phyloP scores from a whole-genome alignment of 2,329 filamentous ascomycete genomes.

The Pseudopyricularia javanii region DNA sequence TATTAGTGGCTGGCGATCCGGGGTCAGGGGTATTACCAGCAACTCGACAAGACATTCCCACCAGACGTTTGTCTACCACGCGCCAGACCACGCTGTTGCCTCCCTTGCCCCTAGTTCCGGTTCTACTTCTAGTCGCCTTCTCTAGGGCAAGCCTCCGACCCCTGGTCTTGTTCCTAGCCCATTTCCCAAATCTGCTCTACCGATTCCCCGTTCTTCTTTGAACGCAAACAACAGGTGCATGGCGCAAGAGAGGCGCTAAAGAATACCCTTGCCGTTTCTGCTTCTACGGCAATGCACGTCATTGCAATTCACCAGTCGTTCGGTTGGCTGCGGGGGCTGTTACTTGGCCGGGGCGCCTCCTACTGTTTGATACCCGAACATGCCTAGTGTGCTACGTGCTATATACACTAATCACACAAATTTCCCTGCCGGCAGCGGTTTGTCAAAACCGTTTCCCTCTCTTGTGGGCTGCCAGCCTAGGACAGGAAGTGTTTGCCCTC shows the following conservation, averaged over 20 bases:
- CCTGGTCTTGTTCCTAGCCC: background rate
- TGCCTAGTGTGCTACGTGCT: background rate
- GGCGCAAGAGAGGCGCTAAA: background rate
- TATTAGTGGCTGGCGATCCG: background rate
- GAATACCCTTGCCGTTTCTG: background rate
- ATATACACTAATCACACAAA: background rate
- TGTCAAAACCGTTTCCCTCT: background rate
- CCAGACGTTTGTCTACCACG: background rate
- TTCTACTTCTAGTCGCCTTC: background rate
- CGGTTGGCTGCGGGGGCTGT: background rate
- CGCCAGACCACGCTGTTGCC: background rate
- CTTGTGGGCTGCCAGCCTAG: background rate
- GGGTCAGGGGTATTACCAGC: too few relatives aligned
- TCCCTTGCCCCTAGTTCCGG: background rate
- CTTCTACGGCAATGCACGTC: background rate
- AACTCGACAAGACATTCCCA: background rate
- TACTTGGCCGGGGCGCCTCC: background rate
- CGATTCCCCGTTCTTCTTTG: background rate
- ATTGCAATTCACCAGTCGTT: background rate
- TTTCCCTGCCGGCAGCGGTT: background rate
- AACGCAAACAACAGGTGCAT: background rate
- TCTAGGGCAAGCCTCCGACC: background rate
- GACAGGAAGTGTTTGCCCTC: background rate
- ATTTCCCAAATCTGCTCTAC: background rate
- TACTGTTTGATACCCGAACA: background rate